Evolutionary conservation across 768 basidiomycete genomes (phyloP).

Genomic region (Leccinum broughii): DNA sequence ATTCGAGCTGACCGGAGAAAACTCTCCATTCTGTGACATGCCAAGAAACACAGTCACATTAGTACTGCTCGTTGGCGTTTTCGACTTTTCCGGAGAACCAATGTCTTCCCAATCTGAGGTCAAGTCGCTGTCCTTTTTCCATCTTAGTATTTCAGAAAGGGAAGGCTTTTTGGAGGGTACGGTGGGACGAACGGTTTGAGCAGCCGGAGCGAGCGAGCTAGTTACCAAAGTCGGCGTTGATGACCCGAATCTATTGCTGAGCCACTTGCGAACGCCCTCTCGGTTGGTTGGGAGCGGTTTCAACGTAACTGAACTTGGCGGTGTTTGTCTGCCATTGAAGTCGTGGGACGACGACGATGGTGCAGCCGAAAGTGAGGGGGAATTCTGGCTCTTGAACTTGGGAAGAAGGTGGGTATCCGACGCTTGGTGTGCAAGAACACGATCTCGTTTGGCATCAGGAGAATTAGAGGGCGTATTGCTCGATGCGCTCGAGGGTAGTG

Average conservation of each 20-base stretch:
- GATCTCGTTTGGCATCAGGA: conserved; percentile 55
- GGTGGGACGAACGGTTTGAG: conserved; percentile 35
- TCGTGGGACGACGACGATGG: conserved; percentile 54
- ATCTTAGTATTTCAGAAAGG: conserved; percentile 61
- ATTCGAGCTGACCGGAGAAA: conserved; percentile 31
- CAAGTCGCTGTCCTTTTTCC: conserved; percentile 56
- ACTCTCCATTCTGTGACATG: conserved; percentile 27
- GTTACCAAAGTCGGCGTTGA: conserved; percentile 41
- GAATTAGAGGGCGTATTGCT: conserved; percentile 51
- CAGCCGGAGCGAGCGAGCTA: conserved; percentile 36
- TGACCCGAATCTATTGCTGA: conserved; percentile 58
- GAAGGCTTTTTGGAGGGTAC: conserved; percentile 61
- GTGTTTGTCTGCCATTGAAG: conserved; percentile 38
- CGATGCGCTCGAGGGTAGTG: conserved; percentile 48
- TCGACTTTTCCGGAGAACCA: conserved; percentile 42
- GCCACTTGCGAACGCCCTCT: conserved; percentile 80
- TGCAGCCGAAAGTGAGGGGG: conserved; percentile 41
- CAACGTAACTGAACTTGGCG: conserved; percentile 38
- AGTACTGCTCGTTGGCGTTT: conserved; percentile 49
- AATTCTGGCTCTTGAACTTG: conserved; percentile 46
- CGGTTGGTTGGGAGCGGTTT: conserved; percentile 67
- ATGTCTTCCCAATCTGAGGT: conserved; percentile 69
- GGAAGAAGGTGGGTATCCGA: conserved; percentile 66
- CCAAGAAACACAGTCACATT: conserved; percentile 37
- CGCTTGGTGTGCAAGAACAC: conserved; percentile 64